A percentile compares a stretch with the other conserved stretches of the same genome.
Evolutionary conservation across 2,329 filamentous ascomycete species (phyloP).

Genomic region (Verticillium dahliae): DNA sequence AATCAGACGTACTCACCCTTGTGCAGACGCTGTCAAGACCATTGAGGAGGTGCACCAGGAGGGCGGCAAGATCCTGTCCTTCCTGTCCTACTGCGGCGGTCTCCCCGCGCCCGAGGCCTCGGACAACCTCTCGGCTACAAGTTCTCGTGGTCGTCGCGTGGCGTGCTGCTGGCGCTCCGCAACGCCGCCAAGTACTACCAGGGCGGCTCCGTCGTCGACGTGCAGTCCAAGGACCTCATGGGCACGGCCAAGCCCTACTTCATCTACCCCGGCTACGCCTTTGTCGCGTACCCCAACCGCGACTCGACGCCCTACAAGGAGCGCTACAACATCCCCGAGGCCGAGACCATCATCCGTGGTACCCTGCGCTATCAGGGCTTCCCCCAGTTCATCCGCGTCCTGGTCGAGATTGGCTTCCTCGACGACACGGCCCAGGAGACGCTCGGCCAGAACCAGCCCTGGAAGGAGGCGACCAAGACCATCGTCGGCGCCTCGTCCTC

Average conservation of each 20-base stretch:
- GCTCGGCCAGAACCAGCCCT: conserved; percentile 62
- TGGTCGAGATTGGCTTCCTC: conserved; percentile 88
- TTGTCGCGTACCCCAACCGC: conserved; percentile 90
- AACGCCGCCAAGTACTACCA: conserved; percentile 82
- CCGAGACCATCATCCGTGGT: conserved; percentile 71
- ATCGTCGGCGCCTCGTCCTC: conserved; percentile 64
- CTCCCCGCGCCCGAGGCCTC: conserved; percentile 65
- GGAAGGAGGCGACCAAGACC: conserved; percentile 79
- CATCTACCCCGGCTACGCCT: conserved; percentile 83
- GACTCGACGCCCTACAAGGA: conserved; percentile 84
- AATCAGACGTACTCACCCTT: not conserved
- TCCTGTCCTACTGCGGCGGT: conserved; percentile 81
- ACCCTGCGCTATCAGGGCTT: conserved; percentile 77
- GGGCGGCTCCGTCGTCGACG: conserved; percentile 66
- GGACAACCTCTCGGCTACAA: conserved; percentile 90
- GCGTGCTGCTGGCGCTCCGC: conserved; percentile 78
- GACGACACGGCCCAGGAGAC: conserved; percentile 59
- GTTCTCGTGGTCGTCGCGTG: conserved; percentile 74
- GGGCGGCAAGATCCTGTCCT: conserved; percentile 78
- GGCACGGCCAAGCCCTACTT: conserved; percentile 79
- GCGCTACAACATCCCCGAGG: conserved; percentile 80
- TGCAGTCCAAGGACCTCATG: conserved; percentile 68
- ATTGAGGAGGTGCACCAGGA: conserved; percentile 82
- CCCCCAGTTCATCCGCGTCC: conserved; percentile 79
- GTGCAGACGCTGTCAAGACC: conserved; percentile 73